A percentile compares a stretch with the other conserved stretches of the same genome.
Evolutionary conservation across 2,329 filamentous ascomycete species (phyloP).

Genomic region (Aschersonia sp.): DNA sequence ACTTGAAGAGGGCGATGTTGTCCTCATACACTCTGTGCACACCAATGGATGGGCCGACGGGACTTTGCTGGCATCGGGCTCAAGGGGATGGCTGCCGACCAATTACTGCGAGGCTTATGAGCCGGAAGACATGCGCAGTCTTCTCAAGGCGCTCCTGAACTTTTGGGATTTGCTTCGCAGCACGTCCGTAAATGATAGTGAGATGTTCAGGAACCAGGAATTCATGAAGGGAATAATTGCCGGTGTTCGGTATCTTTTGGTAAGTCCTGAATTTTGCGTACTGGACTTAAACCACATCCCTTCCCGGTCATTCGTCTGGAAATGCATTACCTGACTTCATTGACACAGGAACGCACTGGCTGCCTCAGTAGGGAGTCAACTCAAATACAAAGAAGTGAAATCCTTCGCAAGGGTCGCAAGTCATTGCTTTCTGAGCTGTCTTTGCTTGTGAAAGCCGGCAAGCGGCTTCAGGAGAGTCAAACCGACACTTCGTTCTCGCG

Average conservation of each 20-base stretch:
- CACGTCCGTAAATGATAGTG: conserved; percentile 57
- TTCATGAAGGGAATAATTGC: conserved; percentile 91
- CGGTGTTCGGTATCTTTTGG: conserved; percentile 77
- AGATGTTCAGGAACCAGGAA: conserved; percentile 79
- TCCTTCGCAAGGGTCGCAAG: conserved; percentile 68
- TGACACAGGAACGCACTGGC: conserved; percentile 61
- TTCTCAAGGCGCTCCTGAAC: conserved; percentile 75
- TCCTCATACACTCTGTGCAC: conserved; percentile 90
- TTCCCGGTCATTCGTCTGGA: neutral
- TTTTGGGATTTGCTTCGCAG: conserved; percentile 85
- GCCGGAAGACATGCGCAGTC: conserved; percentile 67
- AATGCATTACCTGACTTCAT: conserved; percentile 4
- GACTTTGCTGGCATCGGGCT: conserved; percentile 71
- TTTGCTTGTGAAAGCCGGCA: conserved; percentile 75
- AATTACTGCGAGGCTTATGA: conserved; percentile 97
- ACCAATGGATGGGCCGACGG: conserved; percentile 98
- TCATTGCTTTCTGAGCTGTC: conserved; percentile 81
- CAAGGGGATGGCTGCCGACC: conserved; percentile 88
- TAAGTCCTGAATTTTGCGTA: conserved; percentile 32
- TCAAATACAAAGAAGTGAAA: conserved; percentile 61
- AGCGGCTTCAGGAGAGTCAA: conserved; percentile 65
- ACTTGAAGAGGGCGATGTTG: conserved; percentile 78
- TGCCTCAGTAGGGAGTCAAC: conserved; percentile 73
- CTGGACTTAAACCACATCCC: neutral
- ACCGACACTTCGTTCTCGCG: conserved; percentile 28